These are phyloP conservation scores for Zelonia costaricensis DNA, from an alignment of 208 protist species.

Conservation along the genomic window DNA sequence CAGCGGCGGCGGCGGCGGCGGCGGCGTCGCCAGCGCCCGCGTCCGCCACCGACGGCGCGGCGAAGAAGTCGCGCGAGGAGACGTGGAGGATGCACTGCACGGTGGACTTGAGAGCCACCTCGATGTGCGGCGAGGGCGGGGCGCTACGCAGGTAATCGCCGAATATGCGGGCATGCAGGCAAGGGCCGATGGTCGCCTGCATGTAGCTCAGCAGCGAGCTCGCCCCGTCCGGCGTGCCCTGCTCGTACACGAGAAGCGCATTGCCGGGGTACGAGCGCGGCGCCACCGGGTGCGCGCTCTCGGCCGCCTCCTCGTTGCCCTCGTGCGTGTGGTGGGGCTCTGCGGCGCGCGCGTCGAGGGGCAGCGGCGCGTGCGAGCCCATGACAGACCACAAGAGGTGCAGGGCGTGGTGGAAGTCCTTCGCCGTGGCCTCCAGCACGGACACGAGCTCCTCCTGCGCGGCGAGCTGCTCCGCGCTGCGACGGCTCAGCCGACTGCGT, in stretches of 20 bases:
- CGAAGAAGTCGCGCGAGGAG: slow-evolving; percentile 23
- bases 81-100: slow-evolving; percentile 24
- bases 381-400: slow-evolving; percentile 28
- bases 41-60: neutral
- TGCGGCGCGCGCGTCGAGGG: neutral
- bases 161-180: slow-evolving; percentile 25
- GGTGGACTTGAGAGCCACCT: slow-evolving; percentile 16
- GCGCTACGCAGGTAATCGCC: slow-evolving; percentile 31
- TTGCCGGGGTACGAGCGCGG: neutral
- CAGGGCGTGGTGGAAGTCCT: slow-evolving; percentile 11
- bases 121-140: slow-evolving; percentile 17
- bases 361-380: slow-evolving; percentile 21
- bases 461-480: slow-evolving; percentile 20
- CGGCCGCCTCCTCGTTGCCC: too few species aligned
- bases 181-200: slow-evolving; percentile 19
- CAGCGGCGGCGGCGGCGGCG: neutral
- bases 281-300: neutral
- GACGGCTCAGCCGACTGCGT: slow-evolving; percentile 17
- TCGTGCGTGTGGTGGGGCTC: neutral
- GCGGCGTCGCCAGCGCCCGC: neutral
- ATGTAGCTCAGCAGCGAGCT: slow-evolving; percentile 31
- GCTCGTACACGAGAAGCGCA: slow-evolving; percentile 20
- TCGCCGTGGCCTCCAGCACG: slow-evolving; percentile 14
- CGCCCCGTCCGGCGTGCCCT: slow-evolving; percentile 17
- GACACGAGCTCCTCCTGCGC: slow-evolving; percentile 10